phyloP scores from a whole-genome alignment of 768 basidiomycete species.

The Multifurca ochricompacta region DNA sequence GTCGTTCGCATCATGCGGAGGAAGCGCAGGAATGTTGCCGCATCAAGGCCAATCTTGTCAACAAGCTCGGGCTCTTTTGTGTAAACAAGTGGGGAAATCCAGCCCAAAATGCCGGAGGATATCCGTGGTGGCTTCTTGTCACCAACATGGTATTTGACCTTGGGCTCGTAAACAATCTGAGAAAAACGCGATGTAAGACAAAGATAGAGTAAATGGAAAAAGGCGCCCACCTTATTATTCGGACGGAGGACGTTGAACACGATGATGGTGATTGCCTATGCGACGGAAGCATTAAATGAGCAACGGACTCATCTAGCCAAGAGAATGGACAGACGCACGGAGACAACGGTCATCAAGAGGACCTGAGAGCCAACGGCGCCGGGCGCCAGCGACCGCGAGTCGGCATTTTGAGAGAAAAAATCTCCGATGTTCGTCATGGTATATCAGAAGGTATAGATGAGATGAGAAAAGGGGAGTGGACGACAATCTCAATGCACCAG shows the following conservation, averaged over 20 bases:
- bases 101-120: conserved; percentile 76
- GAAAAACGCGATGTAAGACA: background rate
- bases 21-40: conserved; percentile 88
- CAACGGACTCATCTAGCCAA: background rate
- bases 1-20: conserved; percentile 74
- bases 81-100: conserved; percentile 79
- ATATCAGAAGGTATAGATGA: background rate
- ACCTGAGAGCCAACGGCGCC: conserved; percentile 75
- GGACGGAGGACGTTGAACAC: conserved; percentile 84
- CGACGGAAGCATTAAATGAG: conserved; percentile 1
- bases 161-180: conserved; percentile 90
- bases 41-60: conserved; percentile 86
- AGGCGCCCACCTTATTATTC: conserved; percentile 62
- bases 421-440: conserved; percentile 29
- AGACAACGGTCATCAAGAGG: conserved; percentile 61
- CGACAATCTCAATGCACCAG: background rate
- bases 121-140: conserved; percentile 74
- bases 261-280: conserved; percentile 56
- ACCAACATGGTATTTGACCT: conserved; percentile 83
- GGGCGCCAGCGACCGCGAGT: conserved; percentile 64
- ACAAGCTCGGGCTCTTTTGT: conserved; percentile 86
- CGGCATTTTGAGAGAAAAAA: conserved; percentile 28
- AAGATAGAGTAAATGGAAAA: background rate
- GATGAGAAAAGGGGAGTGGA: no score
- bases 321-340: conserved; percentile 40